Base-by-base conservation (phyloP, 495 filamentous ascomycete species). In the Podospora bellae-mahoneyi region DNA sequence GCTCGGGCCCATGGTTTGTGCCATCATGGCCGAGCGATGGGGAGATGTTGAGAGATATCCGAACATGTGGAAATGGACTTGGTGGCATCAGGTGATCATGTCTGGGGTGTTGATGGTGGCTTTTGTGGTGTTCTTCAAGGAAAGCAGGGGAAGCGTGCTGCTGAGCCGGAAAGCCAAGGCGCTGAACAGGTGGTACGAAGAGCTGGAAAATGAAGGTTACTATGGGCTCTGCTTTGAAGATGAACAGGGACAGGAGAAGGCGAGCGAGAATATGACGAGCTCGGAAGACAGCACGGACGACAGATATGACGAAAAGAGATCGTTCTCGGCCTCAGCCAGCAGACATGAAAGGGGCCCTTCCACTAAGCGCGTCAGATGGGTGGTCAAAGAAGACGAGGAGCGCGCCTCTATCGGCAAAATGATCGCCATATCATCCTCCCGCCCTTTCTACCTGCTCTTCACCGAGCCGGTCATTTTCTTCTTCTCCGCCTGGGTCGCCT, bases 401-500 rank as follows among this genome's bases (percentile, higher is more conserved):
- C 86, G 91, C 16, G 85, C 84, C 28, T 91, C 86, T 5, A 70
- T 97, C 53, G 72, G 69, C 13, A 86, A 85, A 69, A 92, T 94
- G 88, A 89, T 97, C 64, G 80, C 82, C 30, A 86, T 92, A 28
- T 95, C 92, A 0, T 78, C 92, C 26, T 91, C 87, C 60, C 85
- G 93, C 16, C 93, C 94, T 5, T 96, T 97, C 78, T 86, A 92
- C 67, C 84, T 98, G 34, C 89, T 98, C 26, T 80, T 92, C 72
- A 97, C 93, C 13, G 94, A 97, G 72, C 92, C 94, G 0, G 92
- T 97, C 15, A 93, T 97, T 20, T 97, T 97, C 80, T 96, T 90
- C 81, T 98, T 97, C 78, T 94, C 91, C 26, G 81, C 96, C 16
- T 97, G 94, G 94, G 87, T 91, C 4, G 83, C 92, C 6, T 97